These are phyloP conservation scores for Cerrena zonata DNA, from an alignment of 1,284 basidiomycete genomes.

Conservation along the genomic window DNA sequence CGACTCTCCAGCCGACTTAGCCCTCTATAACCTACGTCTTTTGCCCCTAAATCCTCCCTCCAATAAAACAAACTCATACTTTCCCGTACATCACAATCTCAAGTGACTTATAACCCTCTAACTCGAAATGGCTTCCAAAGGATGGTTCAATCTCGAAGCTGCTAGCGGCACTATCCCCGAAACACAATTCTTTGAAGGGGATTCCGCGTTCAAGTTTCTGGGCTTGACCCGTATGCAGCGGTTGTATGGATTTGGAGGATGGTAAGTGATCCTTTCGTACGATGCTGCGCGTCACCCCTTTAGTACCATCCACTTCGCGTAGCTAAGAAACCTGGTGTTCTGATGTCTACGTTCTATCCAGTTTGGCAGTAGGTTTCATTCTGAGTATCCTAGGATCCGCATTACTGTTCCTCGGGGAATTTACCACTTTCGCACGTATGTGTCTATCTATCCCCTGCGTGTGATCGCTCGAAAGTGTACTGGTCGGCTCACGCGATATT, in stretches of 20 bases:
- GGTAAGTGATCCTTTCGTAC: constrained; percentile 52
- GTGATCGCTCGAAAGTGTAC: no score
- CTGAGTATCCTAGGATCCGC: constrained; percentile 79
- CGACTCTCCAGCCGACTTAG: no score
- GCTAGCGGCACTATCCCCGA: constrained; percentile 57
- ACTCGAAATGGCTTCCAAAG: constrained; percentile 31
- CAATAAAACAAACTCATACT: background rate
- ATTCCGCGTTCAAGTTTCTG: constrained; percentile 77
- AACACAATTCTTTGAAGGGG: constrained; percentile 73
- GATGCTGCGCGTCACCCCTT: no score
- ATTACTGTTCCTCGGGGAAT: constrained; percentile 67
- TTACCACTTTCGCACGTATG: constrained; percentile 76
- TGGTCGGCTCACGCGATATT: background rate
- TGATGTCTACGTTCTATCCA: constrained; percentile 27
- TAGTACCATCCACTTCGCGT: no score
- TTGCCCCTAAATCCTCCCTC: no score
- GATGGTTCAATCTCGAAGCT: constrained; percentile 69
- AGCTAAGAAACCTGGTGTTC: no score
- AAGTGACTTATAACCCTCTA: constrained; percentile 8
- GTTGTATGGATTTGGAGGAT: constrained; percentile 78
- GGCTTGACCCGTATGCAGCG: constrained; percentile 73
- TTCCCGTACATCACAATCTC: background rate
- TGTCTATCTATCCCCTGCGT: constrained; percentile 12
- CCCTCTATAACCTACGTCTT: background rate
- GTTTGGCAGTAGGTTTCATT: constrained; percentile 68